A percentile compares a stretch with the other conserved stretches of the same genome.
Conservation (phyloP, 1,139 yeast genomes). For the Taphrina communis region DNA sequence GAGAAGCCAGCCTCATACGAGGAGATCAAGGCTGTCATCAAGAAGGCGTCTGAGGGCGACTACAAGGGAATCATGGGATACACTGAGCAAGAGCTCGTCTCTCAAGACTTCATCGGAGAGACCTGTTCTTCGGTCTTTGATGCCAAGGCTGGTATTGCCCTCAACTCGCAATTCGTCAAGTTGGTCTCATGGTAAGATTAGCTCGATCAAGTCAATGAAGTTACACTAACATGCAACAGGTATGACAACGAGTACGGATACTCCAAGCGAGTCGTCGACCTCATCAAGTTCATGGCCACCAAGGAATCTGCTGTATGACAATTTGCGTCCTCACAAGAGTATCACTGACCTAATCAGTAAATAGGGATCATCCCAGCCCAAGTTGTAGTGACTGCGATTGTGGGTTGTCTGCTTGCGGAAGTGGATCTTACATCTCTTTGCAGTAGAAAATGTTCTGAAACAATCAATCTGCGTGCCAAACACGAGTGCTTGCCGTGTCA, state of each 20-base stretch:
- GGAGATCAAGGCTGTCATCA: slow-evolving; percentile 73
- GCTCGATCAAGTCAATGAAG: too few species aligned
- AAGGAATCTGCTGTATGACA: slow-evolving; percentile 32
- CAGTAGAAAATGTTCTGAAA: too few species aligned
- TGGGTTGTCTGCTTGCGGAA: neutral
- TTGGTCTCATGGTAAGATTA: slow-evolving; percentile 83
- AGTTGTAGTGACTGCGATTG: slow-evolving; percentile 7
- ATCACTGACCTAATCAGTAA: slow-evolving; percentile 36
- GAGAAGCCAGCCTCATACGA: slow-evolving; percentile 73
- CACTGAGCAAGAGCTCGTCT: slow-evolving; percentile 87
- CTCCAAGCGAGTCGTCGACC: slow-evolving; percentile 90
- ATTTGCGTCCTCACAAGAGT: neutral
- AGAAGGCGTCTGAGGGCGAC: slow-evolving; percentile 70
- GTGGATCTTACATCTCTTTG: too few species aligned
- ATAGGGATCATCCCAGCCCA: slow-evolving; percentile 22
- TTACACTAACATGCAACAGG: neutral
- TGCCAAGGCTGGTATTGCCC: slow-evolving; percentile 82
- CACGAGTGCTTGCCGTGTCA: too few species aligned
- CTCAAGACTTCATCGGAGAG: slow-evolving; percentile 81
- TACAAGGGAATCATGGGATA: slow-evolving; percentile 79
- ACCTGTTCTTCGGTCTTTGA: slow-evolving; percentile 81
- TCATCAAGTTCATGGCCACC: slow-evolving; percentile 73
- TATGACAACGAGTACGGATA: slow-evolving; percentile 69
- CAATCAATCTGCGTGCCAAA: too few species aligned
- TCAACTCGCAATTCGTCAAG: slow-evolving; percentile 82